Evolutionary conservation across 352 stramenopile genomes (phyloP), one percentile per base, ranked within the genome.

Genomic region (Elongisporangium anandrum): DNA sequence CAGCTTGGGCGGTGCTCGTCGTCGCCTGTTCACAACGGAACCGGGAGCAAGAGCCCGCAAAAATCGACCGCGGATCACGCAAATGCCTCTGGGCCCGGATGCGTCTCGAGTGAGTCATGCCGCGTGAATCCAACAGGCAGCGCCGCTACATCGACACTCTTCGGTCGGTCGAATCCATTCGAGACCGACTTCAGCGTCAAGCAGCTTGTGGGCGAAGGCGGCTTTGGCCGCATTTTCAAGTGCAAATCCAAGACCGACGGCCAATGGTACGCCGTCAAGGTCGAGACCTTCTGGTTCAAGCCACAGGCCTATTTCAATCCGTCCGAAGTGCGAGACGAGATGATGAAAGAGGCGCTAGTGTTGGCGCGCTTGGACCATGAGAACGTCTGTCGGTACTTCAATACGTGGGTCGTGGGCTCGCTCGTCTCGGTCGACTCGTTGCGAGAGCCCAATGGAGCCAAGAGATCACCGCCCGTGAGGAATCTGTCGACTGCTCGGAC

Each of bases 341-440:
- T 98, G 55, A 80, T 96, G 62, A 92, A 97, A 56, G 95, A 98
- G 63, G 93, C 97, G 3, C 85, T 94, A 1, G 94, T 92, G 7
- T 85, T 98, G 60, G 92, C 91, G 10, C 68, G 88, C 5, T 87
- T 98, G 20, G 90, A 93, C 50, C 93, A 98, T 54, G 94, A 98
- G 61, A 97, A 98, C 62, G 95, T 98, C 48, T 97, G 97, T 24
- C 75, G 95, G 7, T 98, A 98, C 70, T 94, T 81, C 70, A 86
- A 90, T 58, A 90, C 84, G 22, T 94, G 84, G 84, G 81, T 94
- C 39, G 72, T 80, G 13, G 81, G 77, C 17, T 89, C 73, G 10
- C 64, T 93, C 17, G 80, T 92, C 16, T 75, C 83, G 2, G 69
- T 84, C 56, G 80, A 85, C 45, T 70, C 66, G 26, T 66, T 80